These are phyloP conservation scores for Cyclotella cryptica DNA, from an alignment of 108 stramenopile species.

Conservation along the genomic window DNA sequence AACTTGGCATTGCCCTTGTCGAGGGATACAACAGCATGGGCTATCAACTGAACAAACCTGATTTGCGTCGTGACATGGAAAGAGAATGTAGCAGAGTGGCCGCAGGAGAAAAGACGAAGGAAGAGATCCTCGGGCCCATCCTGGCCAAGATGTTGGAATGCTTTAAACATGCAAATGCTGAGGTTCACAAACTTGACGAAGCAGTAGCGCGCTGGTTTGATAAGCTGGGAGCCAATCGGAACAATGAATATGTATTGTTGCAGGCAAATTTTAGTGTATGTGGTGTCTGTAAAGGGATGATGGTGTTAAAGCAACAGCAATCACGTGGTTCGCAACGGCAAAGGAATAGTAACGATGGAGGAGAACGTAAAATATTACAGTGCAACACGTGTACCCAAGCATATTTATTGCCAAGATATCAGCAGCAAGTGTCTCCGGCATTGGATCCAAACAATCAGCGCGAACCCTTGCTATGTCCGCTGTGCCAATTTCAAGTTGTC, in stretches of 20 bases:
- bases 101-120: conserved; percentile 75
- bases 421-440: conserved; percentile 55
- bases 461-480: conserved; percentile 76
- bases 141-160: conserved; percentile 83
- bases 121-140: conserved; percentile 72
- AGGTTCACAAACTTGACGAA: conserved; percentile 88
- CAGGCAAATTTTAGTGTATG: conserved; percentile 73
- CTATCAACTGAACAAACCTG: conserved; percentile 94
- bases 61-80: conserved; percentile 85
- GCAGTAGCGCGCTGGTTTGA: conserved; percentile 80
- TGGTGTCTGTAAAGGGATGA: conserved; percentile 68
- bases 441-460: conserved; percentile 49
- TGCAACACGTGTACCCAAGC: conserved; percentile 73
- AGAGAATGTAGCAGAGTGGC: conserved; percentile 85
- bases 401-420: conserved; percentile 65
- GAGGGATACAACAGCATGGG: conserved; percentile 97
- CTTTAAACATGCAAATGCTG: conserved; percentile 68
- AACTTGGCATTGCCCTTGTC: conserved; percentile 89
- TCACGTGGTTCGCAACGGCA: conserved; percentile 37
- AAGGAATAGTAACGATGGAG: conserved; percentile 38
- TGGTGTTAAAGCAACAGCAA: conserved; percentile 67
- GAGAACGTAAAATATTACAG: conserved; percentile 64
- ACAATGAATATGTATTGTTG: conserved; percentile 47
- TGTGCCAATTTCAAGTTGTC: conserved; percentile 85
- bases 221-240: conserved; percentile 60